phyloP scores from a whole-genome alignment of 345 rosid species.

The Dipteronia sinensis region DNA sequence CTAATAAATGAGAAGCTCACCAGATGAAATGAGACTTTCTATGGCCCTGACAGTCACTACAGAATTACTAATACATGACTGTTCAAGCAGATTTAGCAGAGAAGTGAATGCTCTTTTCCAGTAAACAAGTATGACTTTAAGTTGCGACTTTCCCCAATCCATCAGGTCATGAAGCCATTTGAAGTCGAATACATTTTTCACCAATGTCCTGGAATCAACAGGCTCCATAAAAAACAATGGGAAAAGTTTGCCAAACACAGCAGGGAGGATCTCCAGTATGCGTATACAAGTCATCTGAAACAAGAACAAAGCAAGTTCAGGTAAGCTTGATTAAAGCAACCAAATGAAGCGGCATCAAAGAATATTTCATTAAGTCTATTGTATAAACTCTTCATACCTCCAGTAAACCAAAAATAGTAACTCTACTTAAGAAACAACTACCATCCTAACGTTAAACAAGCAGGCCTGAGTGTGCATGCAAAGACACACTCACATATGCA shows the following conservation, averaged over 20 bases:
- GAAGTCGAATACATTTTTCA: conserved; percentile 45
- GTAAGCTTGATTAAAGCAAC: conserved; percentile 17
- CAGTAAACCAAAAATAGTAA: background rate
- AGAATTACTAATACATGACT: conserved; percentile 42
- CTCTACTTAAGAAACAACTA: background rate
- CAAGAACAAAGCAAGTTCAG: conserved; percentile 22
- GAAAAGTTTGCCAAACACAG: conserved; percentile 57
- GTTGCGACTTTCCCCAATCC: conserved; percentile 93
- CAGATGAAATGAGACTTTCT: conserved; percentile 61
- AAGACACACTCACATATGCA: background rate
- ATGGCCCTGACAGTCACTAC: conserved; percentile 40
- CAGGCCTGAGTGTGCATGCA: background rate
- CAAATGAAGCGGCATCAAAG: background rate
- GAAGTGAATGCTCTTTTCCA: conserved; percentile 79
- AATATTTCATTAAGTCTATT: conserved; percentile 14
- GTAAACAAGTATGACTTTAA: conserved; percentile 73
- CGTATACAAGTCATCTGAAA: conserved; percentile 95
- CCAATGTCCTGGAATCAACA: conserved; percentile 35
- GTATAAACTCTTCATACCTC: background rate
- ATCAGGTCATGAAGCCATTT: conserved; percentile 88
- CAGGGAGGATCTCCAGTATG: conserved; percentile 84
- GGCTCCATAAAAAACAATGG: conserved; percentile 32
- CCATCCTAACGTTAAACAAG: background rate
- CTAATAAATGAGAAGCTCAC: conserved; percentile 44
- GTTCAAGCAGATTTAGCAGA: conserved; percentile 57